Percentiles rank a stretch among this genome's conserved stretches.
Evolutionary conservation across 768 basidiomycete genomes (phyloP).

Genomic region (Pisolithus sp.): DNA sequence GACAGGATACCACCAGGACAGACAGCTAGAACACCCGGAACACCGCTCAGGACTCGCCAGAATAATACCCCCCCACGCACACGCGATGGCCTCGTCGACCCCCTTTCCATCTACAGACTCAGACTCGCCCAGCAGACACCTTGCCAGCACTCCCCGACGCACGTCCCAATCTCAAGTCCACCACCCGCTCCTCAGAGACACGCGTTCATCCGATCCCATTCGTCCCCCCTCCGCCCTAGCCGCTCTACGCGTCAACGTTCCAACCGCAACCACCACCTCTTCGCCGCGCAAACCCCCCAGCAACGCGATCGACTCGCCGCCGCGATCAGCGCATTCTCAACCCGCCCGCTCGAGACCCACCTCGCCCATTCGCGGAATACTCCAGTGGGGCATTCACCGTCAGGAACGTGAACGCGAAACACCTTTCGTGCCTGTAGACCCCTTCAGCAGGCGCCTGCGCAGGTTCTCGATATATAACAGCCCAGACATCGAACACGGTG

Average conservation of each 20-base stretch:
- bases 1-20: no score
- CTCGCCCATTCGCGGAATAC: slow-evolving; percentile 51
- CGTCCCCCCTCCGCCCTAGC: slow-evolving; percentile 5
- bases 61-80: no score
- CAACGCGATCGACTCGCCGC: slow-evolving; percentile 23
- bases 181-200: slow-evolving; percentile 3
- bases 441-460: slow-evolving; percentile 32
- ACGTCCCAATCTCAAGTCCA: no score
- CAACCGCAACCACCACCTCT: background rate
- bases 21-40: no score
- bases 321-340: background rate
- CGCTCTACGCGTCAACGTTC: slow-evolving; percentile 6
- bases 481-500: slow-evolving; percentile 14
- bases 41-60: no score
- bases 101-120: no score
- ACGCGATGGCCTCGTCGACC: no score
- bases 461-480: slow-evolving; percentile 15
- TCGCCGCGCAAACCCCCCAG: slow-evolving; percentile 9
- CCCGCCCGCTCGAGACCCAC: slow-evolving; percentile 30
- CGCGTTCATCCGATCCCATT: slow-evolving; percentile 4
- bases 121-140: no score
- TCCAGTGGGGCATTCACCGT: slow-evolving; percentile 51
- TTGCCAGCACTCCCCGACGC: no score
- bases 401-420: slow-evolving; percentile 36
- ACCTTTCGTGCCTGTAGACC: slow-evolving; percentile 51